Conservation (phyloP, 2,329 filamentous ascomycete genomes). For the Pseudogymnoascus sp. region DNA sequence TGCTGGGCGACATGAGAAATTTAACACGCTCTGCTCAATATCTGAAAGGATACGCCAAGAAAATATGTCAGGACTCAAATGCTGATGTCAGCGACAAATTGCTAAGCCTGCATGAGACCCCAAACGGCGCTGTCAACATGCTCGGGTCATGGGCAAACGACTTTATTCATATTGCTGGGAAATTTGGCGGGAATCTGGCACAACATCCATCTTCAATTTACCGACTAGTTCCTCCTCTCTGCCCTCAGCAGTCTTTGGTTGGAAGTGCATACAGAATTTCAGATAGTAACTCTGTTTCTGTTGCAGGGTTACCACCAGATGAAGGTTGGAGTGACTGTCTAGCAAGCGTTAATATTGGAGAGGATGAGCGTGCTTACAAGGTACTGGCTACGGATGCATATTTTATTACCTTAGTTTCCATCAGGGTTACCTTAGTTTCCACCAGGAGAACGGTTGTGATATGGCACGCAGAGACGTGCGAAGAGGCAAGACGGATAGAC, state of each 20-base stretch:
- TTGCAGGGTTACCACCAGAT: neutral
- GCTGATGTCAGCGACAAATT: neutral
- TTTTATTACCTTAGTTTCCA: constrained; percentile 21
- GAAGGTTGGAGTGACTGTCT: neutral
- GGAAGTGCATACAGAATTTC: neutral
- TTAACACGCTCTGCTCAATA: neutral
- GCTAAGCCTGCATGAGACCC: neutral
- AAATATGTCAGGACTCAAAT: neutral
- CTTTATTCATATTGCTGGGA: constrained; percentile 9
- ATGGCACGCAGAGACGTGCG: constrained; percentile 22
- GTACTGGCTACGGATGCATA: constrained; percentile 18
- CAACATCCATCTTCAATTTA: constrained; percentile 10
- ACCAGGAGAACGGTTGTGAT: constrained; percentile 17
- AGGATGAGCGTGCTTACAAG: constrained; percentile 3
- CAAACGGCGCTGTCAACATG: neutral
- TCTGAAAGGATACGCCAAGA: neutral
- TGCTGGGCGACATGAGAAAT: neutral
- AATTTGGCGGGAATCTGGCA: constrained; percentile 10
- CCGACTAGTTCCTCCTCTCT: constrained; percentile 13
- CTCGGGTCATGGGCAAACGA: constrained; percentile 11
- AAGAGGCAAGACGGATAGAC: constrained; percentile 16
- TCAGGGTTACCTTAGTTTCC: constrained; percentile 17
- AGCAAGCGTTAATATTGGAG: neutral
- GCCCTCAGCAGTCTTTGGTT: constrained; percentile 7
- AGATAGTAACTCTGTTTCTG: neutral